Conservation (phyloP, 768 basidiomycete genomes). For the Lentinula raphanica region DNA sequence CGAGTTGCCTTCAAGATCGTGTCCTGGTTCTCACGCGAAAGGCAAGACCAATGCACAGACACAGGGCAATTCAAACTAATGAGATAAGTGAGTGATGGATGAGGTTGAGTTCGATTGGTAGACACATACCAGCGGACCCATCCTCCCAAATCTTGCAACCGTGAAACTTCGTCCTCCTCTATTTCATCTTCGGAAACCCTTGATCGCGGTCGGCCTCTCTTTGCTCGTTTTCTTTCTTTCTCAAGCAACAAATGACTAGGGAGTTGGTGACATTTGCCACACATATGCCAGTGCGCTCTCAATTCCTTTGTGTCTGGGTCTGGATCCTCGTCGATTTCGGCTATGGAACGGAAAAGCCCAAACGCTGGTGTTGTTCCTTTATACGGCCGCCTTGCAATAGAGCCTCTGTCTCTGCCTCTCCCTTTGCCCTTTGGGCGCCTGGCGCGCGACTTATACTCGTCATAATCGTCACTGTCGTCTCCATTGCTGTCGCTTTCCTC, state of each 20-base stretch:
- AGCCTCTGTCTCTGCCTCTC: too few species aligned
- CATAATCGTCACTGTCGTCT: constrained; percentile 20
- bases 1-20: constrained; percentile 67
- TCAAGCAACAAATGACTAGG: constrained; percentile 55
- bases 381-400: constrained; percentile 12
- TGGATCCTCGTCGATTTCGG: constrained; percentile 43
- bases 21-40: constrained; percentile 59
- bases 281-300: constrained; percentile 54
- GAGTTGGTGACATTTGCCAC: constrained; percentile 64
- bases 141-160: constrained; percentile 53
- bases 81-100: constrained; percentile 11
- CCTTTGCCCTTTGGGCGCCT: constrained; percentile 4
- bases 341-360: constrained; percentile 38
- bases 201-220: constrained; percentile 37
- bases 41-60: constrained; percentile 71
- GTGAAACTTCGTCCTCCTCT: constrained; percentile 49
- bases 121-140: constrained; percentile 76
- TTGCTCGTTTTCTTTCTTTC: constrained; percentile 29
- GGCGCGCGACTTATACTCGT: constrained; percentile 14
- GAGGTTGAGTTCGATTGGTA: neutral
- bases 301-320: constrained; percentile 55
- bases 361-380: constrained; percentile 32
- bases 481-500: constrained; percentile 20
- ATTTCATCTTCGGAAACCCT: constrained; percentile 45
- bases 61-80: constrained; percentile 73